phyloP scores from a whole-genome alignment of 2,329 filamentous ascomycete genomes.

The Septoria linicola region DNA sequence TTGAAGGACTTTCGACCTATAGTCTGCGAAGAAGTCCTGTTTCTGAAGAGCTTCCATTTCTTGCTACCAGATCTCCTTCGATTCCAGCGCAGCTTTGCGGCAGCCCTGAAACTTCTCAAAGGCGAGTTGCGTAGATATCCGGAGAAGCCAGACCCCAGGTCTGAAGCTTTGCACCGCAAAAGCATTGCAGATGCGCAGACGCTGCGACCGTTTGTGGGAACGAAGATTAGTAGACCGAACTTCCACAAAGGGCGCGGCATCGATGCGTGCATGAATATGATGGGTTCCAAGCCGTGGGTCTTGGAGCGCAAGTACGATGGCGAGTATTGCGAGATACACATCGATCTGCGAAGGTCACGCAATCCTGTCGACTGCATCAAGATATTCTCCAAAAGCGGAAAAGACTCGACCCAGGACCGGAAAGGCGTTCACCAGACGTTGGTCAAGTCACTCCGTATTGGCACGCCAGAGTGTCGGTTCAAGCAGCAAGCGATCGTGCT shows the following conservation, averaged over 20 bases:
- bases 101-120: conserved; percentile 58
- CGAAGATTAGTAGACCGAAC: conserved; percentile 48
- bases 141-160: conserved; percentile 37
- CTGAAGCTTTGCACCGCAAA: conserved; percentile 36
- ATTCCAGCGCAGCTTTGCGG: conserved; percentile 66
- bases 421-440: conserved; percentile 62
- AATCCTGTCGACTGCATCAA: conserved; percentile 56
- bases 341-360: conserved; percentile 60
- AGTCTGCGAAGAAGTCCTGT: conserved; percentile 55
- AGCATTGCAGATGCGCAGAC: conserved; percentile 36
- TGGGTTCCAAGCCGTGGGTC: conserved; percentile 61
- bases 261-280: conserved; percentile 70
- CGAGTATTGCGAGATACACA: conserved; percentile 86
- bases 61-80: conserved; percentile 67
- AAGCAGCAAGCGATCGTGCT: conserved; percentile 71
- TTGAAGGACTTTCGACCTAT: conserved; percentile 74
- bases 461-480: conserved; percentile 58
- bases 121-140: conserved; percentile 42
- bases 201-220: conserved; percentile 40
- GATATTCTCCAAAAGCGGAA: conserved; percentile 90
- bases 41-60: conserved; percentile 65
- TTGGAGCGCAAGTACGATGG: conserved; percentile 79
- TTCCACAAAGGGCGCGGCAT: conserved; percentile 55
- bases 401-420: conserved; percentile 78
- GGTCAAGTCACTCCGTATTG: conserved; percentile 63